These are phyloP conservation scores for Physcomitrium patens DNA, from an alignment of 225 moss, liverwort and hornwort species.

Conservation along the genomic window DNA sequence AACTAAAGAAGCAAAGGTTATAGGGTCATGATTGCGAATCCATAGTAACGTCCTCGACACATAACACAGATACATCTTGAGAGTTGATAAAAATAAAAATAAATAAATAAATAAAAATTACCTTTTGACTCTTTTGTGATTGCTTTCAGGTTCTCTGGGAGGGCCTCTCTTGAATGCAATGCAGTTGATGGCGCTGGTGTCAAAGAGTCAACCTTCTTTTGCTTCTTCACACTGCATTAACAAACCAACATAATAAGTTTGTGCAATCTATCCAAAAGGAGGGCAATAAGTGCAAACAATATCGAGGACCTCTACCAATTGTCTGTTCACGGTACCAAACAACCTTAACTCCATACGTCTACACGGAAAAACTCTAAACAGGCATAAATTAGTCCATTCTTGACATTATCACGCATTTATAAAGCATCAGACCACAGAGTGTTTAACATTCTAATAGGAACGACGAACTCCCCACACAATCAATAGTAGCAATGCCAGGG, in stretches of 20 bases:
- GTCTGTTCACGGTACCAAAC: constrained; percentile 4
- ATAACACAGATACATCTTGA: too few species aligned
- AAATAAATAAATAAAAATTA: too few species aligned
- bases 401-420: not conserved
- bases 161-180: constrained; percentile 19
- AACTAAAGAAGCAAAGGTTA: too few species aligned
- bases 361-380: constrained; percentile 2
- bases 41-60: too few species aligned
- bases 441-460: too few species aligned
- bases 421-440: too few species aligned
- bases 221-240: constrained; percentile 41
- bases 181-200: constrained; percentile 19
- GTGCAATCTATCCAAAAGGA: not conserved
- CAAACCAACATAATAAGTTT: constrained; percentile 2
- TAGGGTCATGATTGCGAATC: too few species aligned
- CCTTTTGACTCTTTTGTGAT: constrained; percentile 27
- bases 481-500: too few species aligned
- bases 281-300: not conserved
- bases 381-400: constrained; percentile 6
- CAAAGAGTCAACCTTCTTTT: constrained; percentile 30
- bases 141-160: constrained; percentile 26
- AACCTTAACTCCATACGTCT: not conserved
- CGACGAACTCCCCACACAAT: too few species aligned
- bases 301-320: constrained; percentile 13
- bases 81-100: too few species aligned